These are phyloP conservation scores for Psilocybe cubensis DNA, from an alignment of 768 basidiomycete species.

Conservation along the genomic window DNA sequence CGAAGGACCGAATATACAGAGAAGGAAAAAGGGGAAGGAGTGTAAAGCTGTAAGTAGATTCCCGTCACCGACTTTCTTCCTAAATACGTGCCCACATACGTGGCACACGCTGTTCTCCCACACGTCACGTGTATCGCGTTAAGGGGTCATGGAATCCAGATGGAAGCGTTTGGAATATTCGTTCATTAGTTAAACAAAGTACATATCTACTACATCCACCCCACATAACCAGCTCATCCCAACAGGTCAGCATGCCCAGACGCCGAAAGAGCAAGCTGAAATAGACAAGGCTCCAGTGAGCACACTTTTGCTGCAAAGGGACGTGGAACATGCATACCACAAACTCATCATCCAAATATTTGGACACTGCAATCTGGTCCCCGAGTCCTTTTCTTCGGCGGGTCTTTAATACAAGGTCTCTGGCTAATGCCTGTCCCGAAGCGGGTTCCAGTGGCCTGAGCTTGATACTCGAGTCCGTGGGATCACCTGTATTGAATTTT, in stretches of 20 bases:
- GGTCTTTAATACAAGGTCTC: slow-evolving; percentile 96
- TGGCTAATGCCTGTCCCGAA: slow-evolving; percentile 91
- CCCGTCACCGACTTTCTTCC: slow-evolving; percentile 26
- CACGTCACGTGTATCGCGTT: slow-evolving; percentile 38
- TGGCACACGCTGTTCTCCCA: slow-evolving; percentile 45
- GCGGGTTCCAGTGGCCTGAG: slow-evolving; percentile 96
- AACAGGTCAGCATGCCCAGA: slow-evolving; percentile 95
- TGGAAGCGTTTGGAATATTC: slow-evolving; percentile 10
- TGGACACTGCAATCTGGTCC: slow-evolving; percentile 96
- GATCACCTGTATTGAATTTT: slow-evolving; percentile 72
- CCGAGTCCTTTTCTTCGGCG: slow-evolving; percentile 95
- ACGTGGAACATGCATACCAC: slow-evolving; percentile 56
- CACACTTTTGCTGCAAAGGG: neutral
- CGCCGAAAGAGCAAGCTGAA: slow-evolving; percentile 87
- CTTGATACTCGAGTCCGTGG: slow-evolving; percentile 96
- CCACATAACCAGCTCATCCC: slow-evolving; percentile 36
- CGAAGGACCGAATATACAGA: slow-evolving; percentile 60
- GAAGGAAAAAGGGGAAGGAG: slow-evolving; percentile 37
- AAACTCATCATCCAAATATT: slow-evolving; percentile 97
- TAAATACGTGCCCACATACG: slow-evolving; percentile 47
- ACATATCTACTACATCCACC: slow-evolving; percentile 7
- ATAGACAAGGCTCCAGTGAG: slow-evolving; percentile 6
- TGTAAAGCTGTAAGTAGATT: slow-evolving; percentile 29
- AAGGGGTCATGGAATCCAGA: neutral
- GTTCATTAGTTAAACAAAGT: slow-evolving; percentile 8